Base-by-base conservation (phyloP, 306 rosid species). In the Oxytropis ochrocephala region DNA sequence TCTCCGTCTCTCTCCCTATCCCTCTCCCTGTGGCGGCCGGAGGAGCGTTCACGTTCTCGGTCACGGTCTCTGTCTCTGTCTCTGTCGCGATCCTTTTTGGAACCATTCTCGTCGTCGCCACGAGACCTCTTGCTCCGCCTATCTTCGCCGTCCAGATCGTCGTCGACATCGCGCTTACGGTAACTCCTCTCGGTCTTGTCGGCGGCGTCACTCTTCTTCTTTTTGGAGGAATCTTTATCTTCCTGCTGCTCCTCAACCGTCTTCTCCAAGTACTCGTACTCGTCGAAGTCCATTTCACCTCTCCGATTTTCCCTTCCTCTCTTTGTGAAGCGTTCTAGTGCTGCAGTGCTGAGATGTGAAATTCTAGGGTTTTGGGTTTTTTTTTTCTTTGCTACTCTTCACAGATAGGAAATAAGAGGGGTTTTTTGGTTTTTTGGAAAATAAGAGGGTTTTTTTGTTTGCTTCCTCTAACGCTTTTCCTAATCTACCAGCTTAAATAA, bases 201-300 rank as follows among this genome's bases (percentile, higher is more conserved):
- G 64, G 71, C 36, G 46, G 5, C 39, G 43, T 30, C 27, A 6
- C 10, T 9, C 6, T 82, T 89, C 74, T 71, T 89, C 81, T 82
- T 74, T 89, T 83, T 82, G 55, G 82, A 70, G 67, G 83, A 69
- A 47, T 85, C 92, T 2, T 70, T 71, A 46, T 88, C 96, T 13
- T 88, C 94, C 30, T 54, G 80, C 48, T 42, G 82, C 53, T 86
- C 96, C 86, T 93, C 95, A 74, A 90, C 97, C 1, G 96, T 84
- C 86, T 90, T 89, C 92, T 93, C 98, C 84, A 93, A 80, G 77
- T 93, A 93, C 53, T 90, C 97, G 78, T 93, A 93, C 86, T 91
- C 98, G 89, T 90, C 98, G 84, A 93, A 90, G 49, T 88, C 98
- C 98, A 93, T 93, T 49, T 30, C 35, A 44, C 10, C 36, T 38